Evolutionary conservation across 495 filamentous ascomycete genomes (phyloP).

Genomic region (Aspergillus hancockii): DNA sequence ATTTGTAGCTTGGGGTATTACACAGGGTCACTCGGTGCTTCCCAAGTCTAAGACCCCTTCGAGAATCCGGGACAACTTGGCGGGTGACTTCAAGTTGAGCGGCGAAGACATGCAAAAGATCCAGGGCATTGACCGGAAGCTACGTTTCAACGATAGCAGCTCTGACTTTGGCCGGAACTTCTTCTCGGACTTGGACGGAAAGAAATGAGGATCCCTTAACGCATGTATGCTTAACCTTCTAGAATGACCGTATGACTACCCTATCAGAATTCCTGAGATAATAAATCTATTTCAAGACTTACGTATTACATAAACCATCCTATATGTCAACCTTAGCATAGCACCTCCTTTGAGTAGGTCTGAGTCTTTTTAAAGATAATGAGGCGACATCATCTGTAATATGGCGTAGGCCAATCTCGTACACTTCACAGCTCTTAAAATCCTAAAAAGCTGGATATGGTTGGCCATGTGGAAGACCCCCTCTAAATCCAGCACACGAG

Average conservation of each 20-base stretch:
- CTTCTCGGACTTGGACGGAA: slow-evolving; percentile 64
- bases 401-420: too few species aligned
- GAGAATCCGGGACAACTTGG: slow-evolving; percentile 58
- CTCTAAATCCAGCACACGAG: too few species aligned
- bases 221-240: background rate
- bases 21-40: slow-evolving; percentile 63
- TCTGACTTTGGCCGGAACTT: slow-evolving; percentile 57
- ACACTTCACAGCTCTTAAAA: too few species aligned
- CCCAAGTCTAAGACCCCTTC: slow-evolving; percentile 62
- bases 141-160: slow-evolving; percentile 62
- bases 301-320: background rate
- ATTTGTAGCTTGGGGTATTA: slow-evolving; percentile 62
- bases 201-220: slow-evolving; percentile 23
- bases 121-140: slow-evolving; percentile 52
- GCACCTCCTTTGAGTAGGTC: too few species aligned
- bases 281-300: background rate
- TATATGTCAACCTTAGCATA: too few species aligned
- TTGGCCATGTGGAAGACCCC: too few species aligned
- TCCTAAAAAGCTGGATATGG: too few species aligned
- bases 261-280: background rate
- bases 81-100: slow-evolving; percentile 59
- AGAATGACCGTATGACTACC: background rate
- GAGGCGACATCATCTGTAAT: too few species aligned
- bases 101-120: slow-evolving; percentile 56
- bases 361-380: too few species aligned